Evolutionary conservation across 805 yeast species (phyloP).

Genomic region (Metschnikowia lochheadii): DNA sequence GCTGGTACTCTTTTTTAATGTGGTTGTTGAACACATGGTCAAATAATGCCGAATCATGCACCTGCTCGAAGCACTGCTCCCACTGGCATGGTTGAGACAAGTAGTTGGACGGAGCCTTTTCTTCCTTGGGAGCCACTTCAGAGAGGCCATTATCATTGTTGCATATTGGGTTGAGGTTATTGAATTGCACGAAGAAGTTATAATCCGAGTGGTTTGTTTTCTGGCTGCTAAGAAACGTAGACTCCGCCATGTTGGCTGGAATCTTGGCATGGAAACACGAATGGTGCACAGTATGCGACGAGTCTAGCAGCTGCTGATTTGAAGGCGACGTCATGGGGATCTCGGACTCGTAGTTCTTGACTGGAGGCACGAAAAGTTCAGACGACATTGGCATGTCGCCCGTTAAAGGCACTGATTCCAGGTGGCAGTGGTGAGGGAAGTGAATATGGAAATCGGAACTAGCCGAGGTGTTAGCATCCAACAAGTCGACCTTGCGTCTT

Average conservation of each 20-base stretch:
- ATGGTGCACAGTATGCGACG: constrained; percentile 26
- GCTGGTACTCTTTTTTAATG: constrained; percentile 29
- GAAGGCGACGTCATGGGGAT: not conserved
- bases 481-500: not conserved
- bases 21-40: constrained; percentile 46
- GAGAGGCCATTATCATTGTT: constrained; percentile 4
- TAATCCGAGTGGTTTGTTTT: constrained; percentile 25
- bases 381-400: not conserved
- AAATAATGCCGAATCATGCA: constrained; percentile 31
- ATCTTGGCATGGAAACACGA: constrained; percentile 44
- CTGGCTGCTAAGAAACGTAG: constrained; percentile 2
- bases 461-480: constrained; percentile 1
- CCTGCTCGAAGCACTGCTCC: constrained; percentile 54
- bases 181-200: constrained; percentile 36
- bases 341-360: not conserved
- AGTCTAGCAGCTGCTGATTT: not conserved
- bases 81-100: constrained; percentile 51
- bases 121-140: constrained; percentile 1
- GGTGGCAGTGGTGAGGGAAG: constrained; percentile 40
- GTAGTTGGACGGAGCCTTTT: not conserved
- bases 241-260: constrained; percentile 21
- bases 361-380: not conserved
- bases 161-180: constrained; percentile 24
- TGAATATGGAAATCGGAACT: constrained; percentile 29
- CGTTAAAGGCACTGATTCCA: constrained; percentile 1